Evolutionary conservation across 345 rosid species (phyloP).

Genomic region (Bruguiera parviflora): DNA sequence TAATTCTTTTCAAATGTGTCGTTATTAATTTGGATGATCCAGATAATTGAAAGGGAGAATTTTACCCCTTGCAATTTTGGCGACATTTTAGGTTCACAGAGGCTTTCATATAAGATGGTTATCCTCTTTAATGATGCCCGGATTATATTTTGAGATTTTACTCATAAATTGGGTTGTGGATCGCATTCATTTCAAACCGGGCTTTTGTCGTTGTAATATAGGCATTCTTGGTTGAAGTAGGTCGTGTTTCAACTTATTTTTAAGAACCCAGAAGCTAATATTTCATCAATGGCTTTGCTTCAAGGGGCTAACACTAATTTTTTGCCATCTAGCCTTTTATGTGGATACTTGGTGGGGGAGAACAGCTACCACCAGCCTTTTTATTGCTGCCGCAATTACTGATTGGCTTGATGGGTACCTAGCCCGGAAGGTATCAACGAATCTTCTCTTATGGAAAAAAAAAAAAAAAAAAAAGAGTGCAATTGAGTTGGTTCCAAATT

Average conservation of each 20-base stretch:
- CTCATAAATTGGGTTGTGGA: too few species aligned
- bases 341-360: constrained; percentile 89
- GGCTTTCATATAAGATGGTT: too few species aligned
- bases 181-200: background rate
- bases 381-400: constrained; percentile 84
- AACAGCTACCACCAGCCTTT: constrained; percentile 85
- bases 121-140: too few species aligned
- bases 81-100: too few species aligned
- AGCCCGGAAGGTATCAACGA: constrained; percentile 69
- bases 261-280: constrained; percentile 2
- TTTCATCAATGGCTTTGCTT: background rate
- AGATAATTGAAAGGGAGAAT: too few species aligned
- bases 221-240: background rate
- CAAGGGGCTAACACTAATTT: background rate
- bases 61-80: too few species aligned
- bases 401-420: constrained; percentile 99
- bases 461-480: background rate
- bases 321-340: constrained; percentile 60
- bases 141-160: too few species aligned
- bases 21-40: too few species aligned
- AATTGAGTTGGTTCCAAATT: background rate
- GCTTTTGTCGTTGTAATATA: background rate
- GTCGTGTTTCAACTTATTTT: background rate
- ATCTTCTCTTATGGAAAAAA: background rate
- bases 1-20: background rate